phyloP scores from a whole-genome alignment of 495 filamentous ascomycete species.

The Recurvomyces mirabilis region DNA sequence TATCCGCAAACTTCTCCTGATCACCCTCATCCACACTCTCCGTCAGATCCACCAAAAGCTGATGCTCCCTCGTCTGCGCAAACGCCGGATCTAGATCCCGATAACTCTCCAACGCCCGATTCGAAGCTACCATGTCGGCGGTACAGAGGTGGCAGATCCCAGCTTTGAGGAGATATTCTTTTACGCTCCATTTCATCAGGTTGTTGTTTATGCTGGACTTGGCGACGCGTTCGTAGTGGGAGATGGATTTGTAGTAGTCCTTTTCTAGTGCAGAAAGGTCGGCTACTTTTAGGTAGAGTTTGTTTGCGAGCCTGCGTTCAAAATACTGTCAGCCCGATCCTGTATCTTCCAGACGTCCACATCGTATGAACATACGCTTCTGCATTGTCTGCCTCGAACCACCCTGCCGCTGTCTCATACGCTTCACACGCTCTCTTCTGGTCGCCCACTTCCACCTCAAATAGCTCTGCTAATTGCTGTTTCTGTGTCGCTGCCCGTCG shows the following conservation, averaged over 20 bases:
- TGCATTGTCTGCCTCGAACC: constrained; percentile 82
- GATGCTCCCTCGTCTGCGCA: constrained; percentile 59
- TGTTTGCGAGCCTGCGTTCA: constrained; percentile 70
- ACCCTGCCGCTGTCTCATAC: constrained; percentile 71
- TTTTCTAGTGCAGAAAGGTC: constrained; percentile 70
- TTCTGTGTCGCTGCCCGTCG: constrained; percentile 78
- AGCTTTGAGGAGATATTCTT: constrained; percentile 86
- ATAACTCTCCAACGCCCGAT: constrained; percentile 69
- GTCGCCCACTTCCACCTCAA: constrained; percentile 69
- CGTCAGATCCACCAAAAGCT: constrained; percentile 62
- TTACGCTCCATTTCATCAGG: constrained; percentile 81
- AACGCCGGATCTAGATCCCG: constrained; percentile 72
- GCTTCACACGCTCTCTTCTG: constrained; percentile 61
- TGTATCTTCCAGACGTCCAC: neutral
- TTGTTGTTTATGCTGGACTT: constrained; percentile 43
- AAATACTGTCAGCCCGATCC: too few relatives aligned
- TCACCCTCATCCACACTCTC: constrained; percentile 61
- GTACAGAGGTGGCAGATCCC: constrained; percentile 44
- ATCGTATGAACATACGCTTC: constrained; percentile 49
- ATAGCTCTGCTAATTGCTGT: constrained; percentile 72
- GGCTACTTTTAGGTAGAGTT: constrained; percentile 76
- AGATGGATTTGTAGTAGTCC: constrained; percentile 71
- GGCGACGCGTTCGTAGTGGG: constrained; percentile 71
- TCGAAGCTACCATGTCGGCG: constrained; percentile 60
- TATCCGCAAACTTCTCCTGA: constrained; percentile 71